Evolutionary conservation across 2,329 filamentous ascomycete genomes (phyloP).

Genomic region (Hymenotorrendiella dingleyae): DNA sequence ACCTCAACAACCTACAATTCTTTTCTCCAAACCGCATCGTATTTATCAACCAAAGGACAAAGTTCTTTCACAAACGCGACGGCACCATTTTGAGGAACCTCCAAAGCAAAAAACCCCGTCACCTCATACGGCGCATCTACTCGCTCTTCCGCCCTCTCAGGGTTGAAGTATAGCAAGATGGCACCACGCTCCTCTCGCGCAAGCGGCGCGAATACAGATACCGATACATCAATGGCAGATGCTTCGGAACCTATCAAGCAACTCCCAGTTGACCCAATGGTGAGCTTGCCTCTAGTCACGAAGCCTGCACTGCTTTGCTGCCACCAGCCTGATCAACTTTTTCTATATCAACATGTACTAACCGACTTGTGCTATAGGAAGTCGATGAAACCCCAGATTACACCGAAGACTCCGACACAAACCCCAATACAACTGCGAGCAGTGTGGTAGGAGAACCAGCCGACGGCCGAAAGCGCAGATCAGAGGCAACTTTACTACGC

Average conservation of each 20-base stretch:
- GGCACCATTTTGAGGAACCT: not conserved
- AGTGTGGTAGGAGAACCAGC: constrained; percentile 72
- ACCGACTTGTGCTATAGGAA: constrained; percentile 34
- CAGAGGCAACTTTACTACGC: constrained; percentile 82
- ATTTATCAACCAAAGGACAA: constrained; percentile 8
- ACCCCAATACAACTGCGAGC: constrained; percentile 68
- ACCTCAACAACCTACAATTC: not conserved
- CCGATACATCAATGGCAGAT: constrained; percentile 56
- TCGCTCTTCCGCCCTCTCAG: constrained; percentile 18
- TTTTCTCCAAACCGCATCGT: constrained; percentile 8
- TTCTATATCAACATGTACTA: not conserved
- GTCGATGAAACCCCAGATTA: constrained; percentile 62
- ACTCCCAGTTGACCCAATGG: constrained; percentile 31
- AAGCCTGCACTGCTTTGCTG: not conserved
- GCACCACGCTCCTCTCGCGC: constrained; percentile 48
- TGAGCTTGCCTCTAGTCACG: constrained; percentile 11
- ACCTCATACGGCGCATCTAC: constrained; percentile 13
- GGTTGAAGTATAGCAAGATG: constrained; percentile 37
- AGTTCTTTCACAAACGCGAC: constrained; percentile 17
- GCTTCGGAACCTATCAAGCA: constrained; percentile 36
- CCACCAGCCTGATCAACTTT: not conserved
- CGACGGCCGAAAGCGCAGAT: constrained; percentile 80
- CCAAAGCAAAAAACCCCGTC: constrained; percentile 2
- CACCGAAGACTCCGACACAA: constrained; percentile 61
- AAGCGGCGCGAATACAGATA: constrained; percentile 38